Percentiles rank a stretch among this genome's conserved stretches.
phyloP scores from a whole-genome alignment of 169 alveolate species.

The Plasmodium adleri region DNA sequence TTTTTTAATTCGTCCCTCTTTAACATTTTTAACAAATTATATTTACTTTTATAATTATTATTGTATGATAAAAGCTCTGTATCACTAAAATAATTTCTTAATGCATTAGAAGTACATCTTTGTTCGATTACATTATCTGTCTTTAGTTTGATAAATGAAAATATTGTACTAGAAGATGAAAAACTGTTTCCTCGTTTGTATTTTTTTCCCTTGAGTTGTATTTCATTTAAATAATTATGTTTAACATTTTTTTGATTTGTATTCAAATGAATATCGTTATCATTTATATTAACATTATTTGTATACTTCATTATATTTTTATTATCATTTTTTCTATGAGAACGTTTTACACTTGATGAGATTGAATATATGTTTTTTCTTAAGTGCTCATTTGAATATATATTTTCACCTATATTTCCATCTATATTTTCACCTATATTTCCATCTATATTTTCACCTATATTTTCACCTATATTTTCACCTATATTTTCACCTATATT shows the following conservation, averaged over 20 bases:
- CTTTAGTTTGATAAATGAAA: conserved; percentile 21
- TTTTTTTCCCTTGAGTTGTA: background rate
- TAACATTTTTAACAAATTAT: conserved; percentile 24
- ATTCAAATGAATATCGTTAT: background rate
- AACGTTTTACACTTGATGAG: background rate
- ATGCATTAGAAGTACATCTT: conserved; percentile 13
- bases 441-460: too few relatives aligned
- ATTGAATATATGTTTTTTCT: background rate
- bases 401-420: background rate
- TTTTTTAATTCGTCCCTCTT: background rate
- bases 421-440: background rate
- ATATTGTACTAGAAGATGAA: conserved; percentile 7
- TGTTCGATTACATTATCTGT: conserved; percentile 33
- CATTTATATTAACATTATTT: background rate
- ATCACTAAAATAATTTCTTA: conserved; percentile 43
- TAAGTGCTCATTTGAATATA: background rate
- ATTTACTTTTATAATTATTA: conserved; percentile 33
- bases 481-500: background rate
- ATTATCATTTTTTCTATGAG: background rate
- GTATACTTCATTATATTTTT: background rate
- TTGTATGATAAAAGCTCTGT: conserved; percentile 32
- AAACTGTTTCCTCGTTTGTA: conserved; percentile 1
- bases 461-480: too few relatives aligned
- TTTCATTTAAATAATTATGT: background rate
- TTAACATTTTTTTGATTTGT: conserved; percentile 5